Evolutionary conservation across 2,329 filamentous ascomycete species (phyloP).

Genomic region (Dactylellina leptospora): DNA sequence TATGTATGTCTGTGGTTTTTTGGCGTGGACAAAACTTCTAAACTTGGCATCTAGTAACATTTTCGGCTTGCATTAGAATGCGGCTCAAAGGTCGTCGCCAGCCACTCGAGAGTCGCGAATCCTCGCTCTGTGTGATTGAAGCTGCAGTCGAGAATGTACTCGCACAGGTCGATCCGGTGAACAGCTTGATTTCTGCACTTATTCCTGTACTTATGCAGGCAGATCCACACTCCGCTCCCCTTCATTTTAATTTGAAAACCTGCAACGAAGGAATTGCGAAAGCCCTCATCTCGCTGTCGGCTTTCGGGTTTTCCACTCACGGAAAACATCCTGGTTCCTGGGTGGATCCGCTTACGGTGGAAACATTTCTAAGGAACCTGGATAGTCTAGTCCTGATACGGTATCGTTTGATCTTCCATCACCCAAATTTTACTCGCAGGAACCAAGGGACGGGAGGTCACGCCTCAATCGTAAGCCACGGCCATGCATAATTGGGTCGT

Average conservation of each 20-base stretch:
- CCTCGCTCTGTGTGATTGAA: too few relatives aligned
- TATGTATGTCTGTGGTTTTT: too few relatives aligned
- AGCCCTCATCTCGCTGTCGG: slow-evolving; percentile 6
- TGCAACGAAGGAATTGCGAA: slow-evolving; percentile 35
- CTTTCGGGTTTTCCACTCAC: slow-evolving; percentile 5
- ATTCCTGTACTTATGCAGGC: slow-evolving; percentile 27
- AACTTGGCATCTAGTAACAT: too few relatives aligned
- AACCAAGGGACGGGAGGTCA: neutral
- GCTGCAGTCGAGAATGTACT: too few relatives aligned
- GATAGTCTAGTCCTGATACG: slow-evolving; percentile 9
- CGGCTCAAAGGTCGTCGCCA: too few relatives aligned
- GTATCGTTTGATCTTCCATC: slow-evolving; percentile 10
- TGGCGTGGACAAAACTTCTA: too few relatives aligned
- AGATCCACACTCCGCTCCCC: slow-evolving; percentile 17
- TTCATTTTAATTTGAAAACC: slow-evolving; percentile 21
- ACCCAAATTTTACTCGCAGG: slow-evolving; percentile 1
- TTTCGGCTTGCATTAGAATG: too few relatives aligned
- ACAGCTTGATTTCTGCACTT: slow-evolving; percentile 14
- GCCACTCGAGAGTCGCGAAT: too few relatives aligned
- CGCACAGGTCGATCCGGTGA: neutral
- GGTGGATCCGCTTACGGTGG: slow-evolving; percentile 34
- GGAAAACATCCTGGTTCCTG: slow-evolving; percentile 2
- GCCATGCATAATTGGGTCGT: neutral
- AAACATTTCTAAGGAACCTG: neutral
- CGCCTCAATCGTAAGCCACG: slow-evolving; percentile 13